phyloP scores from a whole-genome alignment of 768 basidiomycete species.

The Suillus lakei region DNA sequence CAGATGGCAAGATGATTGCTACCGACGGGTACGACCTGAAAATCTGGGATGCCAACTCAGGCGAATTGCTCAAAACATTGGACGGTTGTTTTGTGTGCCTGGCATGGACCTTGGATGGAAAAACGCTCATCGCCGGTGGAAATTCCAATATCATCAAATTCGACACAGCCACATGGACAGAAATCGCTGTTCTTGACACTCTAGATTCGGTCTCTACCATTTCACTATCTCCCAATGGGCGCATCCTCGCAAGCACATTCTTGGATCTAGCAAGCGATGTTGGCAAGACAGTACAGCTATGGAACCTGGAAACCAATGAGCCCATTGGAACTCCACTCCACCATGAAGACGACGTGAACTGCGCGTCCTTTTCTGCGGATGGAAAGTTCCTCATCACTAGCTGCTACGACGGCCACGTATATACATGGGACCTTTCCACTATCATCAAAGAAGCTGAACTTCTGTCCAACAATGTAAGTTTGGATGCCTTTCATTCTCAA shows the following conservation, averaged over 20 bases:
- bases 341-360: not conserved
- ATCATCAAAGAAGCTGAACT: not conserved
- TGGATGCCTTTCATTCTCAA: not conserved
- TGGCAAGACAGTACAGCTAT: too few relatives aligned
- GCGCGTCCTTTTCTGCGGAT: not conserved
- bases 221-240: not conserved
- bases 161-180: too few relatives aligned
- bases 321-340: not conserved
- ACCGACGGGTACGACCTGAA: not conserved
- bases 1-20: not conserved
- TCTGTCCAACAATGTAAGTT: not conserved
- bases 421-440: not conserved
- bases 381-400: not conserved
- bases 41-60: not conserved
- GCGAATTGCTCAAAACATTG: not conserved
- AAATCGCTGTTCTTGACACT: too few relatives aligned
- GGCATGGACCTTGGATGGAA: too few relatives aligned
- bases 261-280: too few relatives aligned
- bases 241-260: too few relatives aligned
- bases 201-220: too few relatives aligned
- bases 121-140: too few relatives aligned
- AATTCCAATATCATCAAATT: too few relatives aligned
- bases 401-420: not conserved
- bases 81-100: not conserved
- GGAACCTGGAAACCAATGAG: too few relatives aligned